These are phyloP conservation scores for Phytophthora litchii DNA, from an alignment of 352 stramenopile species.

Conservation along the genomic window DNA sequence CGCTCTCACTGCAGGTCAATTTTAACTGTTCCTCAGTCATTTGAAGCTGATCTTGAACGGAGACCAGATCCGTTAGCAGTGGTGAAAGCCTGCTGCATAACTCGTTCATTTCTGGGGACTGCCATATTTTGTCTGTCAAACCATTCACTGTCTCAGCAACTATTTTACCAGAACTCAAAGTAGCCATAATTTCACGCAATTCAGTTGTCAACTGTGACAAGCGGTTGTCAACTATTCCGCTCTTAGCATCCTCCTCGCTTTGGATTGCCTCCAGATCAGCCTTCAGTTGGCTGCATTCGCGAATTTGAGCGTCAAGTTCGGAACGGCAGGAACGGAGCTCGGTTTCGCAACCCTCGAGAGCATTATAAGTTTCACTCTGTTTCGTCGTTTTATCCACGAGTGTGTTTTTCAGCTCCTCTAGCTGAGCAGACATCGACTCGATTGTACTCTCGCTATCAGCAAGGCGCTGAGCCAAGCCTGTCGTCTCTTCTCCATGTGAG, in stretches of 20 bases:
- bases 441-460: slow-evolving; percentile 13
- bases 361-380: slow-evolving; percentile 10
- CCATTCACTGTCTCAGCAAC: not conserved
- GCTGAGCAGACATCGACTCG: slow-evolving; percentile 18
- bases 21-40: slow-evolving; percentile 18
- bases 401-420: slow-evolving; percentile 13
- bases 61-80: slow-evolving; percentile 16
- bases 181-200: slow-evolving; percentile 14
- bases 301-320: slow-evolving; percentile 17
- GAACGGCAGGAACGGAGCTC: slow-evolving; percentile 21
- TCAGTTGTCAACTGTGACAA: slow-evolving; percentile 20
- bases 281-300: slow-evolving; percentile 24
- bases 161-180: slow-evolving; percentile 6
- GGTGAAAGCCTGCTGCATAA: slow-evolving; percentile 16
- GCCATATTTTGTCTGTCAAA: slow-evolving; percentile 19
- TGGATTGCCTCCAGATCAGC: slow-evolving; percentile 20
- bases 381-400: slow-evolving; percentile 23
- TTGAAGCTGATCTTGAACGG: slow-evolving; percentile 19
- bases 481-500: slow-evolving; percentile 22
- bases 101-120: slow-evolving; percentile 21
- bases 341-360: slow-evolving; percentile 20
- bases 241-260: slow-evolving; percentile 18
- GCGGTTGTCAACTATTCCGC: slow-evolving; percentile 8
- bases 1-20: slow-evolving; percentile 6
- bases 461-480: slow-evolving; percentile 12